Conservation (phyloP, 1,284 basidiomycete genomes). For the Puccinia hordei region DNA sequence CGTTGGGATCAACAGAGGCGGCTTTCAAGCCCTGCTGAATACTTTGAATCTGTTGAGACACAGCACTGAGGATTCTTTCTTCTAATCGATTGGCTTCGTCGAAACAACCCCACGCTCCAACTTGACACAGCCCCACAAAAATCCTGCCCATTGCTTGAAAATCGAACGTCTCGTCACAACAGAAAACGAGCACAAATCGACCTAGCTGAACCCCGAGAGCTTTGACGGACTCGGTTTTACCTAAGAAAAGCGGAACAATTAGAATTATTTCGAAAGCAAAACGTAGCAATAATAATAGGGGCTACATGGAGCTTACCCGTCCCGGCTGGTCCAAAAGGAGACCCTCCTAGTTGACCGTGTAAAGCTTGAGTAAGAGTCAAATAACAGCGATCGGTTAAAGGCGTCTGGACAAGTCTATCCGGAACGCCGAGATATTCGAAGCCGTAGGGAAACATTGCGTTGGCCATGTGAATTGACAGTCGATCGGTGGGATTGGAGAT, state of each 20-base stretch:
- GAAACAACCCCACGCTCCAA: constrained; percentile 98
- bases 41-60: constrained; percentile 97
- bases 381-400: constrained; percentile 95
- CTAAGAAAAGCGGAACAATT: constrained; percentile 60
- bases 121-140: constrained; percentile 96
- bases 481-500: constrained; percentile 76
- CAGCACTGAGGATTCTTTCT: constrained; percentile 94
- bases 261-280: not conserved
- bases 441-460: constrained; percentile 92
- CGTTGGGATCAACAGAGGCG: constrained; percentile 76
- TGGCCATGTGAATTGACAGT: constrained; percentile 77
- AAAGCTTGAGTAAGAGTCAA: constrained; percentile 94
- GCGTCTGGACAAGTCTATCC: constrained; percentile 96
- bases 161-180: constrained; percentile 99
- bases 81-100: constrained; percentile 86
- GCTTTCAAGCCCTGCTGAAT: constrained; percentile 92
- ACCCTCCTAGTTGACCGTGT: constrained; percentile 89
- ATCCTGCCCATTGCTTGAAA: constrained; percentile 99
- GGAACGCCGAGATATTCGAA: constrained; percentile 98
- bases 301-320: constrained; percentile 67
- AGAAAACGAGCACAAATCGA: constrained; percentile 96
- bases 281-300: not conserved
- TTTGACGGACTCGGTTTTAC: constrained; percentile 99
- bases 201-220: constrained; percentile 96
- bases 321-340: constrained; percentile 97